Percentiles rank a stretch among this genome's conserved stretches.
Evolutionary conservation across 345 rosid genomes (phyloP).

Genomic region (Firmiana major): DNA sequence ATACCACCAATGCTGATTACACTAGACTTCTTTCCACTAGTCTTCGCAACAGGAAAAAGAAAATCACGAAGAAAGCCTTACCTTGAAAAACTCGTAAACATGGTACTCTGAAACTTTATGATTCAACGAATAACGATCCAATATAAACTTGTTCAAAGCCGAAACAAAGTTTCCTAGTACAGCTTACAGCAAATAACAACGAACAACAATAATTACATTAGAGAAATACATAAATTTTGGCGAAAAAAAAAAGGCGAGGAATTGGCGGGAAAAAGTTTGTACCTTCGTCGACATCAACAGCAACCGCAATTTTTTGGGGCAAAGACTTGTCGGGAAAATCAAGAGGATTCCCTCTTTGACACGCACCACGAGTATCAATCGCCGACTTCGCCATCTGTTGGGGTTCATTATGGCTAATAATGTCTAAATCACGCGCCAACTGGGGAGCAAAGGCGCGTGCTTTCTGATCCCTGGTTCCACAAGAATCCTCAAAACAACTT

Average conservation of each 20-base stretch:
- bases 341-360: slow-evolving; percentile 34
- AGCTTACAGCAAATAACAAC: slow-evolving; percentile 29
- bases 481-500: slow-evolving; percentile 44
- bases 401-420: slow-evolving; percentile 28
- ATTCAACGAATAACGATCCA: slow-evolving; percentile 65
- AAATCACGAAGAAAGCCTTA: slow-evolving; percentile 17
- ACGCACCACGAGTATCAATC: slow-evolving; percentile 36
- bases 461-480: slow-evolving; percentile 28
- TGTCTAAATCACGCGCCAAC: slow-evolving; percentile 38
- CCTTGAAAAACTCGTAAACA: slow-evolving; percentile 97
- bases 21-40: background rate
- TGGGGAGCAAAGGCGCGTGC: slow-evolving; percentile 47
- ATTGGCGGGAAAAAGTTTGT: background rate
- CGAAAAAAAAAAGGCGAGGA: slow-evolving; percentile 32
- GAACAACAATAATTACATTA: slow-evolving; percentile 2
- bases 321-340: slow-evolving; percentile 32
- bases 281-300: slow-evolving; percentile 99
- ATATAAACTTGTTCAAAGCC: slow-evolving; percentile 84
- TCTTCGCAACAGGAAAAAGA: background rate
- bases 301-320: slow-evolving; percentile 63
- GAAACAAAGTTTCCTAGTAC: slow-evolving; percentile 95
- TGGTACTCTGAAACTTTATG: slow-evolving; percentile 87
- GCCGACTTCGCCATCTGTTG: slow-evolving; percentile 27
- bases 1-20: background rate
- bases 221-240: background rate